Percentiles rank a stretch among this genome's conserved stretches.
These are phyloP conservation scores for Trypanosoma theileri DNA, from an alignment of 208 protist species.

Conservation along the genomic window DNA sequence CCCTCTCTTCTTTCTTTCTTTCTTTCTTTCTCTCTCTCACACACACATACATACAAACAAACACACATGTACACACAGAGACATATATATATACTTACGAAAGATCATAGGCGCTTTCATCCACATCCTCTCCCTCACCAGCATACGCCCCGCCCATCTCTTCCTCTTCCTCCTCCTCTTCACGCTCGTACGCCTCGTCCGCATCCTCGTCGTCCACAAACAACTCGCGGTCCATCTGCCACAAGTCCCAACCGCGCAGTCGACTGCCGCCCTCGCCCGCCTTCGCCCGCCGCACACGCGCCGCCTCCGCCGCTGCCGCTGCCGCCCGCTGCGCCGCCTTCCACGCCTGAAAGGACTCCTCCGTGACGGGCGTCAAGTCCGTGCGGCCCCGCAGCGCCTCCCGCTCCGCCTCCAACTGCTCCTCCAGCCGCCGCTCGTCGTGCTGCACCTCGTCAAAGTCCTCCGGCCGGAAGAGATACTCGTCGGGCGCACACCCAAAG, in stretches of 20 bases:
- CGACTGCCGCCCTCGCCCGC: conserved; percentile 71
- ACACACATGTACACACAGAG: no score
- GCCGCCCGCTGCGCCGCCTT: conserved; percentile 64
- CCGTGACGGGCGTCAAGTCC: conserved; percentile 82
- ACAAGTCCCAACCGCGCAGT: conserved; percentile 80
- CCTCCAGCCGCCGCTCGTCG: conserved; percentile 83
- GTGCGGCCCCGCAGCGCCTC: conserved; percentile 71
- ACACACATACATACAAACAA: no score
- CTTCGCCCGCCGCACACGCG: conserved; percentile 68
- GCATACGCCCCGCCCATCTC: conserved; percentile 37
- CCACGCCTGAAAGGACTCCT: conserved; percentile 80
- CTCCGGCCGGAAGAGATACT: conserved; percentile 88
- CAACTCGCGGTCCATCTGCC: conserved; percentile 82
- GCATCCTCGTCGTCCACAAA: conserved; percentile 87
- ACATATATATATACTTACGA: conserved; percentile 53
- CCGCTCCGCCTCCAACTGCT: conserved; percentile 82
- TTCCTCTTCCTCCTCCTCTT: conserved; percentile 46
- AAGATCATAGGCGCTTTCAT: conserved; percentile 65
- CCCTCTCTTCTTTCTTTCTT: neutral
- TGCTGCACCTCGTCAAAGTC: conserved; percentile 87
- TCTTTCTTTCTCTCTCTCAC: neutral
- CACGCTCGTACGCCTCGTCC: conserved; percentile 75
- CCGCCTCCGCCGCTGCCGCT: conserved; percentile 61
- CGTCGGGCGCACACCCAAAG: conserved; percentile 68
- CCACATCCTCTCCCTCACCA: conserved; percentile 43